Percentiles rank a stretch among this genome's conserved stretches.
These are phyloP conservation scores for Russula sp. DNA, from an alignment of 768 basidiomycete genomes.

Conservation along the genomic window DNA sequence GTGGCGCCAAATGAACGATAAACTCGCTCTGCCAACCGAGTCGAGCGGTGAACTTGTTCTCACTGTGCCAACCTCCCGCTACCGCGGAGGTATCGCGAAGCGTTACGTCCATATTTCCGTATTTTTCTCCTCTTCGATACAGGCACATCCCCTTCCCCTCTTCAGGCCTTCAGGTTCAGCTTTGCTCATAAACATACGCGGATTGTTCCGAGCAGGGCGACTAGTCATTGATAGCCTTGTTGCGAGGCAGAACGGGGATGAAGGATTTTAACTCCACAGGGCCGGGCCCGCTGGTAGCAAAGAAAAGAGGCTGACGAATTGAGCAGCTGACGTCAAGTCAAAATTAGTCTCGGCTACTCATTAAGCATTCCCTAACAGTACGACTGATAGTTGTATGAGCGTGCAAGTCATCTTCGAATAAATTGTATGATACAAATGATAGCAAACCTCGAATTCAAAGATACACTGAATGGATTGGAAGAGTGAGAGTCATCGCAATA, in stretches of 20 bases:
- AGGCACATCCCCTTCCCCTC: too few species aligned
- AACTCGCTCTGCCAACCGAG: too few species aligned
- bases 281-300: too few species aligned
- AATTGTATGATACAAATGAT: background rate
- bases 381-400: background rate
- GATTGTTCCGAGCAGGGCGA: background rate
- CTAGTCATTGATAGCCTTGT: background rate
- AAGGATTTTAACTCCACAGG: background rate
- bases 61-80: too few species aligned
- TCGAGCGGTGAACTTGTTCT: too few species aligned
- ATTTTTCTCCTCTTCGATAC: too few species aligned
- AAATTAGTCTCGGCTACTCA: background rate
- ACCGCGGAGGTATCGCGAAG: too few species aligned
- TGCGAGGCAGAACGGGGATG: background rate
- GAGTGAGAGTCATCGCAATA: background rate
- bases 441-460: background rate
- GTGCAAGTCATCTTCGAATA: background rate
- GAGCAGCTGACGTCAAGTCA: background rate
- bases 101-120: too few species aligned
- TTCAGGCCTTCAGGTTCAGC: background rate
- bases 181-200: background rate
- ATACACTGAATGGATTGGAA: background rate
- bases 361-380: background rate
- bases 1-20: too few species aligned
- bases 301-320: too few species aligned